These are phyloP conservation scores for Acanthamoeba castellanii DNA, from an alignment of 208 protist species.

Conservation along the genomic window DNA sequence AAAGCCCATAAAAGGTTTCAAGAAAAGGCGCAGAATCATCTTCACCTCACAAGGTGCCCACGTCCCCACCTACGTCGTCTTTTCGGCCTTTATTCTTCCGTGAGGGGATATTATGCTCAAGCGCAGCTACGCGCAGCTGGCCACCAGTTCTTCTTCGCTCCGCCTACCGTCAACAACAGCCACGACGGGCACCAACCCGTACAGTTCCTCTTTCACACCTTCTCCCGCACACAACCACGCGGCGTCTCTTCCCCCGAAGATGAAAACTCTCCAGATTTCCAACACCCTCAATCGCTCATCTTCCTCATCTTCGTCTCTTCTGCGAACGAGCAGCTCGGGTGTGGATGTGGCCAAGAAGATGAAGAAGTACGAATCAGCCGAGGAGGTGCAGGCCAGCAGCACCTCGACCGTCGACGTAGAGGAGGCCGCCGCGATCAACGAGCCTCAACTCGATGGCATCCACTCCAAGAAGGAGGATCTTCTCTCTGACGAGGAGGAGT, in stretches of 20 bases:
- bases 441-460: too few species aligned
- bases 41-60: not conserved
- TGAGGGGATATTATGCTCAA: not conserved
- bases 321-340: not conserved
- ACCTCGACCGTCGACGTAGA: not conserved
- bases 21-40: conserved; percentile 3
- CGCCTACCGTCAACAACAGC: not conserved
- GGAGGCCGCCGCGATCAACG: not conserved
- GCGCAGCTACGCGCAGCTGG: not conserved
- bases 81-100: not conserved
- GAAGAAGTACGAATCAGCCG: conserved; percentile 6
- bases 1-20: not conserved
- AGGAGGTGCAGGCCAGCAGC: not conserved
- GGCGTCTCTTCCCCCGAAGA: not conserved
- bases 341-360: conserved; percentile 2
- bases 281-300: not conserved
- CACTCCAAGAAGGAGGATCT: not conserved
- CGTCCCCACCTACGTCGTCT: not conserved
- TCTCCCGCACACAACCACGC: not conserved
- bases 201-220: not conserved
- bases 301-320: not conserved
- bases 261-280: conserved; percentile 30
- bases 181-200: not conserved
- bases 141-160: conserved; percentile 1
- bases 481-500: conserved; percentile 14